A percentile compares a stretch with the other conserved stretches of the same genome.
phyloP scores from a whole-genome alignment of 2,329 filamentous ascomycete genomes.

The Monilinia fructigena region DNA sequence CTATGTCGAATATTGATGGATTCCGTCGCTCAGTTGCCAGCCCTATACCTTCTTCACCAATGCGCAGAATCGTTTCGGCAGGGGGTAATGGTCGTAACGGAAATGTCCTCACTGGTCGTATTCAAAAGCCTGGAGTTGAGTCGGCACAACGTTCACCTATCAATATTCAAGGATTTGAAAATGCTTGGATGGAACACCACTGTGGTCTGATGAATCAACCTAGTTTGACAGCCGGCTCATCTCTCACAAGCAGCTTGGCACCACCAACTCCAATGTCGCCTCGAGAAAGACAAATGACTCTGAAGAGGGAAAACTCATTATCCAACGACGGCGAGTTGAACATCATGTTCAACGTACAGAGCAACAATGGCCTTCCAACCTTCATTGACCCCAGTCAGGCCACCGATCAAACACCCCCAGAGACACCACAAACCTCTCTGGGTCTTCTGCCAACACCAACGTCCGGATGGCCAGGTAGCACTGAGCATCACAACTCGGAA shows the following conservation, averaged over 20 bases:
- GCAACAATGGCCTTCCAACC: neutral
- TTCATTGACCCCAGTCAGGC: neutral
- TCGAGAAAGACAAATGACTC: slow-evolving; percentile 34
- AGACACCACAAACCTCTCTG: slow-evolving; percentile 35
- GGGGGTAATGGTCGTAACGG: slow-evolving; percentile 33
- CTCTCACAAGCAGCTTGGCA: slow-evolving; percentile 38
- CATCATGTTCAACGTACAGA: slow-evolving; percentile 31
- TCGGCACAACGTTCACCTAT: slow-evolving; percentile 39
- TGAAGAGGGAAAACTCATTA: slow-evolving; percentile 32
- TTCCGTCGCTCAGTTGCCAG: slow-evolving; percentile 36
- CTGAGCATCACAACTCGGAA: slow-evolving; percentile 29
- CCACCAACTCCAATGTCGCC: slow-evolving; percentile 41
- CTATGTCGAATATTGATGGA: slow-evolving; percentile 38
- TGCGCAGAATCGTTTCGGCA: slow-evolving; percentile 39
- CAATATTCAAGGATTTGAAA: slow-evolving; percentile 35
- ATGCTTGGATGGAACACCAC: slow-evolving; percentile 38
- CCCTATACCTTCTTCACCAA: slow-evolving; percentile 37
- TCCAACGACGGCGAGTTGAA: slow-evolving; percentile 31
- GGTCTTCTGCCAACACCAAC: slow-evolving; percentile 22
- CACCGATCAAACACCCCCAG: slow-evolving; percentile 34
- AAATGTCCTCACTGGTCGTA: slow-evolving; percentile 35
- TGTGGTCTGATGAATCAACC: slow-evolving; percentile 32
- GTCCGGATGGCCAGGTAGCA: slow-evolving; percentile 26
- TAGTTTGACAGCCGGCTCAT: slow-evolving; percentile 33
- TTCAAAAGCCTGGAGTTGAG: slow-evolving; percentile 37